Base-by-base conservation (phyloP, 495 filamentous ascomycete genomes). In the Aspergillus sclerotioniger region DNA sequence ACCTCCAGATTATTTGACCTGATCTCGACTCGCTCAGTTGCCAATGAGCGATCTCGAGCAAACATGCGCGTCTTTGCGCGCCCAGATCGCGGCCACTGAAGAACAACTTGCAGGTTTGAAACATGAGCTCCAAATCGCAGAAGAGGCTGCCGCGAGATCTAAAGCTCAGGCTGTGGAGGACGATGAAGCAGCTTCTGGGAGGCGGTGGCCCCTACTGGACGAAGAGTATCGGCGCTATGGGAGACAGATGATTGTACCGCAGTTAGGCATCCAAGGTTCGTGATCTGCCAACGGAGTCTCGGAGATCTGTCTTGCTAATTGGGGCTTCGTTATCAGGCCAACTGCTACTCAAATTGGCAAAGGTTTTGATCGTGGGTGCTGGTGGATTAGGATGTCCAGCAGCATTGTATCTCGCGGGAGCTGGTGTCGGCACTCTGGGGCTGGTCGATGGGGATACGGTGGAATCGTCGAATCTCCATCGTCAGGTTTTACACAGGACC, bases 351-450 rank as follows among this genome's bases (percentile, higher is more conserved):
- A 88, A 87, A 65, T 74, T 78, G 13, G 75, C 88, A 4, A 82
- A 78, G 12, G 84, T 96, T 1, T 78, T 98, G 35, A 82, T 98
- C 51, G 83, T 98, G n/a, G 94, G 94, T n/a, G 82, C 88, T 19
- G 94, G 94, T 8, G 94, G 94, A 2, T 71, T 98, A 17, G 94
- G 94, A 41, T 98, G 90, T 64, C 94, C 94, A 6, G 91, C 94
- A 21, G 90, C 92, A 28, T 82, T 87, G 29, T 98, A 98, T 68
- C 80, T 98, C 3, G 89, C 91, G 32, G 91, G 90, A 8, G 90
- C 92, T 15, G 93, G 93, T 1, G 79, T 96, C 6, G 91, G 91
- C 10, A 90, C 83, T 1, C 71, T 98, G 21, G 93, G 93, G 0
- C 72, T 98, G 41, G 82, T 93, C 45, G 93, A 98, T 68, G 91